Percentiles rank a stretch among this genome's conserved stretches.
Conservation (phyloP, 2,329 filamentous ascomycete species). For the Hypoxylon sp. region DNA sequence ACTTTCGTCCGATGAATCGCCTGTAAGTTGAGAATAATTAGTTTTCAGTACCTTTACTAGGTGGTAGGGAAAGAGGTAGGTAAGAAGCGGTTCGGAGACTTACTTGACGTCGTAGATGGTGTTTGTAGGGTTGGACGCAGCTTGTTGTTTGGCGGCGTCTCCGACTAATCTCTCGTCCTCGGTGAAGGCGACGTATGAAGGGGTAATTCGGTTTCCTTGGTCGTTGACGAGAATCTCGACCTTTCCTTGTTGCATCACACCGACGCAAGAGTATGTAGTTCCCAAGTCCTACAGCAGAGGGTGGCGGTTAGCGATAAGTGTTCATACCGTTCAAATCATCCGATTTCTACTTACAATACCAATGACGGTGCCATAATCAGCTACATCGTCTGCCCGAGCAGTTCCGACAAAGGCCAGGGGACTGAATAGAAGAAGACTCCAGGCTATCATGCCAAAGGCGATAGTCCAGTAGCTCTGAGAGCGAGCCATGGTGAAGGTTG, state of each 20-base stretch:
- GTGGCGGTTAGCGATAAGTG: constrained; percentile 6
- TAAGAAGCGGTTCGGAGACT: constrained; percentile 53
- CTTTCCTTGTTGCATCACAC: constrained; percentile 95
- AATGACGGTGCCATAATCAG: constrained; percentile 88
- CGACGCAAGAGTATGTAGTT: constrained; percentile 90
- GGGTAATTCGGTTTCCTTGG: constrained; percentile 96
- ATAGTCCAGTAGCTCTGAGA: constrained; percentile 78
- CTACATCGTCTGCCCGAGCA: constrained; percentile 77
- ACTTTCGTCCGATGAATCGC: constrained; percentile 88
- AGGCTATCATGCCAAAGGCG: constrained; percentile 89
- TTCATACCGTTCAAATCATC: not conserved
- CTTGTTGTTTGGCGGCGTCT: constrained; percentile 98
- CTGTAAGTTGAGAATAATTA: constrained; percentile 58
- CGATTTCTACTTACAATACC: constrained; percentile 75
- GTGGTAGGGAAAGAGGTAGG: constrained; percentile 24
- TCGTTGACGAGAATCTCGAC: constrained; percentile 97
- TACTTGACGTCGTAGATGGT: constrained; percentile 88
- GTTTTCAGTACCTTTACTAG: constrained; percentile 42
- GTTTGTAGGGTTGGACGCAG: constrained; percentile 79
- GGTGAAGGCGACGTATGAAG: constrained; percentile 95
- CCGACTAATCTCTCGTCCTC: constrained; percentile 97
- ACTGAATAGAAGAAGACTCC: constrained; percentile 89
- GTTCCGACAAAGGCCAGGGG: constrained; percentile 87
- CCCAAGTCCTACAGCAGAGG: constrained; percentile 73
- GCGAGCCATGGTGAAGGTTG: constrained; percentile 59